These are phyloP conservation scores for Chenopodium album DNA, from an alignment of 148 eudicot species.

Conservation along the genomic window DNA sequence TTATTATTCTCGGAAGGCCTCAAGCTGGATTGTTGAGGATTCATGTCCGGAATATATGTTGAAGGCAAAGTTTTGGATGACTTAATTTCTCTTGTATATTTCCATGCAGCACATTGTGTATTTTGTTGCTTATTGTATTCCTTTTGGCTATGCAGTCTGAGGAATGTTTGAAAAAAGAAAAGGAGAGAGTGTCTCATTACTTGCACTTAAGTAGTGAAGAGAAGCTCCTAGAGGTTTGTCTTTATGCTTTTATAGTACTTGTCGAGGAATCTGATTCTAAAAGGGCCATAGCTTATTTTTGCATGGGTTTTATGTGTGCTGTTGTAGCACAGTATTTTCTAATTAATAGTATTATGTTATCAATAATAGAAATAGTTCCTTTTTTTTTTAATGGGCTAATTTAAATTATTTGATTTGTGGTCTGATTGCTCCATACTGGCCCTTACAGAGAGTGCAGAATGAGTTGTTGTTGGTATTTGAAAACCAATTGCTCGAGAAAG, in stretches of 20 bases:
- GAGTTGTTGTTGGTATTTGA: conserved; percentile 50
- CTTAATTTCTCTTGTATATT: not conserved
- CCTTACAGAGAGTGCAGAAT: conserved; percentile 49
- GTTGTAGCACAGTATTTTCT: not conserved
- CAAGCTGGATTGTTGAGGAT: conserved; percentile 64
- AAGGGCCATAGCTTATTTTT: not conserved
- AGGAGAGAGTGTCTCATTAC: conserved; percentile 65
- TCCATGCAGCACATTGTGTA: not conserved
- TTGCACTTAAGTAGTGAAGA: conserved; percentile 61
- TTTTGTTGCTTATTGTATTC: conserved; percentile 1
- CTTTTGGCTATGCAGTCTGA: conserved; percentile 45
- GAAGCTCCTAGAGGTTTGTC: conserved; percentile 63
- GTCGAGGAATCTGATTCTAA: not conserved
- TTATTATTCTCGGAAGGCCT: conserved; percentile 75
- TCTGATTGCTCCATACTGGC: not conserved
- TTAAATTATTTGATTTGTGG: not conserved
- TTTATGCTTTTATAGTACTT: not conserved
- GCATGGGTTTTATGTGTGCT: not conserved
- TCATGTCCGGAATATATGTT: conserved; percentile 80
- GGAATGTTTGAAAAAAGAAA: conserved; percentile 63
- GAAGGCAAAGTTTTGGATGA: conserved; percentile 37
- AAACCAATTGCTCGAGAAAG: conserved; percentile 62
- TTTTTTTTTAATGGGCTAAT: not conserved
- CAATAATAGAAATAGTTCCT: not conserved
- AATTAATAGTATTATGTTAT: not conserved